Evolutionary conservation across 176 grass and related monocot genomes (phyloP), one percentile per base, ranked within the genome.

Genomic region (Chrysopogon serrulatus): DNA sequence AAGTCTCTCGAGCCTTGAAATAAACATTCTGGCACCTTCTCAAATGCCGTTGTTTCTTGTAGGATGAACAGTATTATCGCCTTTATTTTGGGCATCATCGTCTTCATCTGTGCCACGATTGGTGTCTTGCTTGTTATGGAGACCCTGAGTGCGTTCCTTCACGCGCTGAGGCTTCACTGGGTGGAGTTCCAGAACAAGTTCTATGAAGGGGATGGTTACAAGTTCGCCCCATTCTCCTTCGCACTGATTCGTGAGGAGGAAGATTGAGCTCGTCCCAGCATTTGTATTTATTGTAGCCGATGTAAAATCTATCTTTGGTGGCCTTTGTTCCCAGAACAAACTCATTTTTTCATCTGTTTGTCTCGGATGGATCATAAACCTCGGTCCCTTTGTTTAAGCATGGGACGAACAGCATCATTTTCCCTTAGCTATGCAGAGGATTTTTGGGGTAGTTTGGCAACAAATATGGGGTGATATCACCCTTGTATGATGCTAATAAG

Each of bases 131-230:
- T 99, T 87, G 86, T 99, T 73, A 99, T 99, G 96, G 96, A 99
- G 86, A 94, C 96, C 18, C 69, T 99, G 35, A 99, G 96, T 6
- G 96, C 96, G 32, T 95, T 98, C 85, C 85, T 99, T 70, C 96
- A 99, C 42, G 96, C 96, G 5, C 77, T 99, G 87, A 94, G 96
- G 91, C 96, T 99, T 79, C 96, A 99, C 56, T 99, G 96, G 96
- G 93, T 99, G 60, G 96, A 99, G 88, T 99, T 94, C 77, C 93
- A 96, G 86, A 96, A 93, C 79, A 99, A 99, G 85, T 99, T 99
- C 57, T 99, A 99, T 5, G 91, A 99, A 79, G 96, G 96, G 35
- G 96, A 99, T 83, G 96, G 96, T 44, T 99, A 99, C 91, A 99
- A 99, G 72, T 99, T 99, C 9, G 83, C 83, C 0, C 96, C 96